Conservation (phyloP, 257 asterid genomes). For the Verbena officinalis region DNA sequence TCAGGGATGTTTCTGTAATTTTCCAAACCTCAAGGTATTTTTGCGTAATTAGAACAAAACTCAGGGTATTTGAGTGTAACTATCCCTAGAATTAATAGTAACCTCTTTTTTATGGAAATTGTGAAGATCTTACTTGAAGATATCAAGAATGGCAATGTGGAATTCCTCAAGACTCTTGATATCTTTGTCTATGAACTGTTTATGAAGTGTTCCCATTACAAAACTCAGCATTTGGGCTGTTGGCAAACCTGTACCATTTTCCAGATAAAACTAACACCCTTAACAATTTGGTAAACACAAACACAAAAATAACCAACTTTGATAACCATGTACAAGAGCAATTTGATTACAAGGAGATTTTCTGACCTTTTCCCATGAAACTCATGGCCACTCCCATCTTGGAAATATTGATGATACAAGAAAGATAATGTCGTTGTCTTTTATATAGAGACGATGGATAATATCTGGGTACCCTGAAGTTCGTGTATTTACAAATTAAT, state of each 20-base stretch:
- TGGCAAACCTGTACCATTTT: constrained; percentile 60
- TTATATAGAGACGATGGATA: too few relatives aligned
- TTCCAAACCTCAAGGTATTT: too few relatives aligned
- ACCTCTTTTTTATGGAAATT: background rate
- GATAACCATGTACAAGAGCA: background rate
- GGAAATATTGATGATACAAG: background rate
- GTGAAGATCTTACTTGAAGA: constrained; percentile 49
- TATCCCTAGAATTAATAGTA: constrained; percentile 1
- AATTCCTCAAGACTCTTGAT: constrained; percentile 50
- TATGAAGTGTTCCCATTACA: constrained; percentile 71
- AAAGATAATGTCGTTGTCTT: too few relatives aligned
- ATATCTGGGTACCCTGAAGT: too few relatives aligned
- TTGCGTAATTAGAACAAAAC: background rate
- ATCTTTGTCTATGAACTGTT: constrained; percentile 58
- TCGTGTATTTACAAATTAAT: too few relatives aligned
- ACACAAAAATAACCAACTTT: background rate
- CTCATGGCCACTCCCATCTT: constrained; percentile 77
- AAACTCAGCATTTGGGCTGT: constrained; percentile 58
- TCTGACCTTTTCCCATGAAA: constrained; percentile 73
- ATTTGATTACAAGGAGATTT: background rate
- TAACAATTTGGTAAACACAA: background rate
- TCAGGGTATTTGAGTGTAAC: too few relatives aligned
- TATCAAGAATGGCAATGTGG: constrained; percentile 74
- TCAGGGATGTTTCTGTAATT: too few relatives aligned
- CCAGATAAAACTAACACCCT: background rate